Base-by-base conservation (phyloP, 768 basidiomycete species). In the Termitomyces sp. region DNA sequence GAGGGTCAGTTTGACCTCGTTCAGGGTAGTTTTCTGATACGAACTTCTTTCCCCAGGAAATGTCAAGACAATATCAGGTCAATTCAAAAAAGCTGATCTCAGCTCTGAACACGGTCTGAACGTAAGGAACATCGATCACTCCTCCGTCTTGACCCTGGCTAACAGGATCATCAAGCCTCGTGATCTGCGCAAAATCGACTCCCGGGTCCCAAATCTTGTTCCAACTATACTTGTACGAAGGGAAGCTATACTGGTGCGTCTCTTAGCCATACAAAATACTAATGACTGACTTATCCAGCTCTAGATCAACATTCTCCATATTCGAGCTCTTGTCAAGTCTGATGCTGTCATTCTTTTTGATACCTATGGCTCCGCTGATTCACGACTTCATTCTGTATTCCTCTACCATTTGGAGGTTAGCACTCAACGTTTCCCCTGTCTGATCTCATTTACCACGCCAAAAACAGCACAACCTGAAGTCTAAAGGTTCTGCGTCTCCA, bases 181-280 rank as follows among this genome's bases (percentile, higher is more conserved):
- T 80, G 96, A 98, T 77, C 79, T 98, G 26, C 88, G 96, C 56
- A 97, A 98, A 79, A 91, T 98, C 64, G 96, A 98, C 75, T 95
- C 93, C 4, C 82, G 93, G 64, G 83, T 95, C 64, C 94, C 95
- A 38, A 97, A 95, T 72, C 85, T 96, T 58, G 90, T 98, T 18
- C 95, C 95, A 43, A 95, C 95, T 44, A 95, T 98, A 67, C 83
- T 98, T 58, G 84, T 90, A 55, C 82, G 96, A 63, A 89, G 87
- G 67, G 88, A 93, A 73, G 93, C 91, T 50, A 86, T 98, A 64
- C 79, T 98, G 61, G 93, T 92, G 70, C 59, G 85, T 79, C 57
- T 50, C 57, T 9, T 14, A 32, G 41, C 48, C 48, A 49, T 56
- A n/a, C n/a, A 5, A 36, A 16, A 43, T 12, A 14, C 49, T 35